These are phyloP conservation scores for Rhodotorula sp. DNA, from an alignment of 1,284 basidiomycete genomes.

Conservation along the genomic window DNA sequence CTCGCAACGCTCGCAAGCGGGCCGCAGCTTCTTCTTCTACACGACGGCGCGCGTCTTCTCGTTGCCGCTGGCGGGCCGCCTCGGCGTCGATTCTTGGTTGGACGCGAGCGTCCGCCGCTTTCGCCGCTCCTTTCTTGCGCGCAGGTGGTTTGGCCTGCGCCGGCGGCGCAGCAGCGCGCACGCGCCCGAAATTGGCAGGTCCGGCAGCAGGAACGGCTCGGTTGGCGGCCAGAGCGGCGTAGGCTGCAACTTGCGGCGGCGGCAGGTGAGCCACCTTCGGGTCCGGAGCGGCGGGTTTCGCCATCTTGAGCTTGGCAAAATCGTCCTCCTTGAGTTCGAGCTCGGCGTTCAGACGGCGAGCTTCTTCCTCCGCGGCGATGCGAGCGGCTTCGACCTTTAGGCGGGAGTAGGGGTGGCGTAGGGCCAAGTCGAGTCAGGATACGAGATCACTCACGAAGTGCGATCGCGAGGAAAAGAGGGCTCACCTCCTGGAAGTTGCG, in stretches of 20 bases:
- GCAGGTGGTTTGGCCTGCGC: too few relatives aligned
- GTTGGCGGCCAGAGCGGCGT: not conserved
- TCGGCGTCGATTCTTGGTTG: too few relatives aligned
- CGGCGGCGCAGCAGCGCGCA: too few relatives aligned
- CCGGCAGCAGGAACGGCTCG: not conserved
- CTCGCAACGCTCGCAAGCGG: too few relatives aligned
- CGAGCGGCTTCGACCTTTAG: slow-evolving; percentile 39
- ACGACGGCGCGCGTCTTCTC: too few relatives aligned
- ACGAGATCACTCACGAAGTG: not conserved
- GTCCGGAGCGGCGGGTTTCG: not conserved
- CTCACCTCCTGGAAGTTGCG: slow-evolving; percentile 33
- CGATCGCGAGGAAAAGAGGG: too few relatives aligned
- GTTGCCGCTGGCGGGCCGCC: too few relatives aligned
- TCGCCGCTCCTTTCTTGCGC: too few relatives aligned
- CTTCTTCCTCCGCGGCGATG: slow-evolving; percentile 21
- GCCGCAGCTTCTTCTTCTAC: too few relatives aligned
- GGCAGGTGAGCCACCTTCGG: slow-evolving; percentile 15
- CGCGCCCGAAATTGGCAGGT: not conserved
- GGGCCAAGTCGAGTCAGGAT: not conserved
- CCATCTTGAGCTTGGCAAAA: slow-evolving; percentile 30
- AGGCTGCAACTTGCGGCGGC: slow-evolving; percentile 2
- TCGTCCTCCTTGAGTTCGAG: slow-evolving; percentile 24
- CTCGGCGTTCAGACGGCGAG: slow-evolving; percentile 20
- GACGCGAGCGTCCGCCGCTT: too few relatives aligned
- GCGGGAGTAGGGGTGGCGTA: too few relatives aligned